Evolutionary conservation across 345 rosid species (phyloP), one percentile per base, ranked within the genome.

Genomic region (Heritiera littoralis): DNA sequence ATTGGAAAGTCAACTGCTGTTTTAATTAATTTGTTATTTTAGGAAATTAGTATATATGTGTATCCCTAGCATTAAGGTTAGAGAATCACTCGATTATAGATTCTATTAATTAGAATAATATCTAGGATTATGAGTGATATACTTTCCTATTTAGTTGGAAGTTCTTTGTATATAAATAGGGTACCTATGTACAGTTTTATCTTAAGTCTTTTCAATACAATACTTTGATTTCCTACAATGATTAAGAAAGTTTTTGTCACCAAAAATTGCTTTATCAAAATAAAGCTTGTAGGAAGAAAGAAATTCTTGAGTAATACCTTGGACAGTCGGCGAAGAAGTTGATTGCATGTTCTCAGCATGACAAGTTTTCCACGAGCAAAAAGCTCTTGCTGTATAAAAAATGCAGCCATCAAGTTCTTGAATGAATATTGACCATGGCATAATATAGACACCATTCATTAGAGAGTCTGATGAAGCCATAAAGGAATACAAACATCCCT

Each of bases 361-460:
- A 96, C 99, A 81, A 96, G 97, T 83, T 96, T 92, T 79, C 99
- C 99, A 54, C 99, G 98, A 76, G 99, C 97, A 89, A 96, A 96
- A 55, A 96, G 94, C 85, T 96, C 99, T 92, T 92, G 97, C 99
- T 94, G 86, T 77, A 63, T 77, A 63, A 18, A 40, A 52, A 77
- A 79, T 9, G 46, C 38, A 63, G 41, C 58, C 28, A 35, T 52
- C 55, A 80, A 38, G 52, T 30, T 64, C 43, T 64, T n/a, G 48
- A 72, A 55, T 35, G 45, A 63, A 46, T 28, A 75, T 43, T 20
- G 80, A 76, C 67, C 66, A 45, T 6, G 45, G 66, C 54, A 70
- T 41, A 68, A 71, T 45, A 78, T 51, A 18, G 20, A 66, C 51
- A 55, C 78, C 35, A 56, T 58, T 48, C 13, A 66, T 17, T 40